Conservation (phyloP, 1,284 basidiomycete species). For the Paramarasmius palmivorus region DNA sequence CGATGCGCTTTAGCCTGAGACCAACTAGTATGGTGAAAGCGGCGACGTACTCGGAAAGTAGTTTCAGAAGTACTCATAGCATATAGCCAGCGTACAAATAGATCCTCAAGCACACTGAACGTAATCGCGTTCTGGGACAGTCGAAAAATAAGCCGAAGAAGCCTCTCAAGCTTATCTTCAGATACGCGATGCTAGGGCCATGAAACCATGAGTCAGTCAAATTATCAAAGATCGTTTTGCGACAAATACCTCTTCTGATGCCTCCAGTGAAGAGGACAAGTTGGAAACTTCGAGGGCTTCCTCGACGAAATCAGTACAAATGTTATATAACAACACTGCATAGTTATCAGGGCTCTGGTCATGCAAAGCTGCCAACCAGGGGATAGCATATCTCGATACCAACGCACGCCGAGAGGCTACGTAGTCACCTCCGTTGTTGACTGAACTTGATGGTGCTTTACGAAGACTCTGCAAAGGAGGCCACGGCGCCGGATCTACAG, state of each 20-base stretch:
- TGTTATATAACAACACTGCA: conserved; percentile 47
- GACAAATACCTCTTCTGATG: neutral
- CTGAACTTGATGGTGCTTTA: conserved; percentile 39
- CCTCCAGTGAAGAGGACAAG: conserved; percentile 5
- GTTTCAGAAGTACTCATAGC: conserved; percentile 35
- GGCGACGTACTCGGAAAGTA: conserved; percentile 36
- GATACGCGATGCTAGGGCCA: conserved; percentile 18
- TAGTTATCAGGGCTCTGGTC: conserved; percentile 54
- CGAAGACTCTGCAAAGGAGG: conserved; percentile 41
- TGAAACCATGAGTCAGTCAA: neutral
- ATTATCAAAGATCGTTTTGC: neutral
- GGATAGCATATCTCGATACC: conserved; percentile 50
- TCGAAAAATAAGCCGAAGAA: conserved; percentile 55
- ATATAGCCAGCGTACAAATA: conserved; percentile 69
- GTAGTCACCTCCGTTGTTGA: conserved; percentile 67
- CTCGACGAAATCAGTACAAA: conserved; percentile 46
- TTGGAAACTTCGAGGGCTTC: conserved; percentile 7
- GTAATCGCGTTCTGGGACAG: conserved; percentile 54
- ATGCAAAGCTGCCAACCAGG: conserved; percentile 69
- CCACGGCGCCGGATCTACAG: conserved; percentile 46
- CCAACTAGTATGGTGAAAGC: neutral
- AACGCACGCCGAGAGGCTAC: conserved; percentile 53
- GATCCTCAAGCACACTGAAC: conserved; percentile 61
- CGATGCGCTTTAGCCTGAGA: neutral
- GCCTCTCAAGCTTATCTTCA: conserved; percentile 33